Conservation (phyloP, 352 stramenopile genomes). For the Globisporangium cylindrosporum region DNA sequence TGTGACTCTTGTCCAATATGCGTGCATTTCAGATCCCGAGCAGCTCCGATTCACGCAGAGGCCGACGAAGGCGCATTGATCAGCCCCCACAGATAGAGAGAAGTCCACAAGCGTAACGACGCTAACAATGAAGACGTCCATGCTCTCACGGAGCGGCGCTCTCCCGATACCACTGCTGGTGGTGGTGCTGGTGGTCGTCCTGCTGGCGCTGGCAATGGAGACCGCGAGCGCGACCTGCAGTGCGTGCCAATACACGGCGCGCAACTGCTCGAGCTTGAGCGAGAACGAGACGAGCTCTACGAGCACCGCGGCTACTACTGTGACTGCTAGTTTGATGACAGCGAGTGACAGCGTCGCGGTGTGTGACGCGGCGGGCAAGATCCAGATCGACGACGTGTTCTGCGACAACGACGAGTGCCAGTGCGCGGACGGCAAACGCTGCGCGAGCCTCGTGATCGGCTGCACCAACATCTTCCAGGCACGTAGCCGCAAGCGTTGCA, state of each 20-base stretch:
- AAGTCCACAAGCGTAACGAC: neutral
- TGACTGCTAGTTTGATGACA: neutral
- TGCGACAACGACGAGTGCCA: constrained; percentile 58
- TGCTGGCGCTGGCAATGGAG: constrained; percentile 16
- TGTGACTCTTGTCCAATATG: constrained; percentile 24
- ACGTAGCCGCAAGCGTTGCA: constrained; percentile 63
- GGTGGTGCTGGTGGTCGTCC: constrained; percentile 22
- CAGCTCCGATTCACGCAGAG: neutral
- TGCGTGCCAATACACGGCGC: constrained; percentile 59
- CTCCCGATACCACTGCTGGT: neutral
- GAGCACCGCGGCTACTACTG: constrained; percentile 7
- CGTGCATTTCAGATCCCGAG: too few relatives aligned
- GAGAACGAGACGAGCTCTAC: constrained; percentile 9
- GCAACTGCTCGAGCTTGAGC: constrained; percentile 47
- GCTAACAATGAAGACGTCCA: neutral
- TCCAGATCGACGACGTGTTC: constrained; percentile 84
- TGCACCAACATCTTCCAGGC: constrained; percentile 72
- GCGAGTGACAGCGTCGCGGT: constrained; percentile 33
- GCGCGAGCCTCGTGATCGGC: constrained; percentile 62
- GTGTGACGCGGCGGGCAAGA: constrained; percentile 48
- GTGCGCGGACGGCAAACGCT: constrained; percentile 48
- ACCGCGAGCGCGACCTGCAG: constrained; percentile 34
- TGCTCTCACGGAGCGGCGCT: neutral
- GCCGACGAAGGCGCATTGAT: too few relatives aligned
- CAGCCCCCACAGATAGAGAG: neutral